phyloP scores from a whole-genome alignment of 805 yeast genomes.

The Saccharomycopsis guyanensis region DNA sequence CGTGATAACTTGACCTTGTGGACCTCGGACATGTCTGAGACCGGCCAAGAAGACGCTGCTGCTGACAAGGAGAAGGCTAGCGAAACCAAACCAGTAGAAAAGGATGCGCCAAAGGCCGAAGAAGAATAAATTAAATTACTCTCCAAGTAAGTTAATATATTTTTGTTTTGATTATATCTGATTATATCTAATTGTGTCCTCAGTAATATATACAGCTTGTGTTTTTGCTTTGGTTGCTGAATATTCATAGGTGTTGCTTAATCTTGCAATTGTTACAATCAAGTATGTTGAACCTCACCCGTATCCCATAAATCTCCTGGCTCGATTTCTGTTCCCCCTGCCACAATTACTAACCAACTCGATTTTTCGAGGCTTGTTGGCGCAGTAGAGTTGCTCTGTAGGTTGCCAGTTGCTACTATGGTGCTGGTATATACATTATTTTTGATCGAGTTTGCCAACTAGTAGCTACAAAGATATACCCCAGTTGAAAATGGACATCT shows the following conservation, averaged over 20 bases:
- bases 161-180: neutral
- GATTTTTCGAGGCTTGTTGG: neutral
- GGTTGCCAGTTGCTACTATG: too few relatives aligned
- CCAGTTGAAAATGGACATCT: constrained; percentile 17
- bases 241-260: too few relatives aligned
- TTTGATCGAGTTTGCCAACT: too few relatives aligned
- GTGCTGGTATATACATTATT: too few relatives aligned
- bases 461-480: too few relatives aligned
- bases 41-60: constrained; percentile 50
- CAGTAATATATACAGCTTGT: neutral
- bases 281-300: too few relatives aligned
- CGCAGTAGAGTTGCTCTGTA: too few relatives aligned
- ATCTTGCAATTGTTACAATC: too few relatives aligned
- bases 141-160: constrained; percentile 11
- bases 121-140: constrained; percentile 12
- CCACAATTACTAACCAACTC: neutral
- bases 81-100: constrained; percentile 21
- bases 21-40: constrained; percentile 91
- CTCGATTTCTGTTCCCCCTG: neutral
- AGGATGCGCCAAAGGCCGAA: constrained; percentile 16
- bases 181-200: neutral
- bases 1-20: constrained; percentile 98
- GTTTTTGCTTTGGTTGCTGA: neutral
- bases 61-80: constrained; percentile 26
- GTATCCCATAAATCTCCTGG: too few relatives aligned